Evolutionary conservation across 441 rosid species (phyloP).

Genomic region (Rhodomyrtus psidioides): DNA sequence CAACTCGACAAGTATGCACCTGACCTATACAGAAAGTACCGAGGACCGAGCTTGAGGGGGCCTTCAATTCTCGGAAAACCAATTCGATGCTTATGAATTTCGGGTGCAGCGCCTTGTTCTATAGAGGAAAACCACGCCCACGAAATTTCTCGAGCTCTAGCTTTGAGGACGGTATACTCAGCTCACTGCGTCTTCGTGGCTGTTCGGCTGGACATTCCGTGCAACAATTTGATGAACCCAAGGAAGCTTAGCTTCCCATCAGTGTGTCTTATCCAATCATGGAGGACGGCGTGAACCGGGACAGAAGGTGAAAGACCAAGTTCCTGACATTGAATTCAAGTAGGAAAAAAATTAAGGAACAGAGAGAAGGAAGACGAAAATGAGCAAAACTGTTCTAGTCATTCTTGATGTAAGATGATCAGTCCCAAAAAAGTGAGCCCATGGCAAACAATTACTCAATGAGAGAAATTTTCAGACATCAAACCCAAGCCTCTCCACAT

Average conservation of each 20-base stretch:
- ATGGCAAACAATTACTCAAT: not conserved
- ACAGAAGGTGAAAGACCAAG: slow-evolving; percentile 84
- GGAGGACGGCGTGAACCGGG: slow-evolving; percentile 77
- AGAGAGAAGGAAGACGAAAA: not conserved
- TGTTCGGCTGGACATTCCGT: slow-evolving; percentile 59
- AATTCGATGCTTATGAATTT: not conserved
- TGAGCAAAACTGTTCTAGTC: not conserved
- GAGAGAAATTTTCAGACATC: not conserved
- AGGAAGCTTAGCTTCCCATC: slow-evolving; percentile 96
- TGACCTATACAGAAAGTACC: not conserved
- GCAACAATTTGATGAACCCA: slow-evolving; percentile 83
- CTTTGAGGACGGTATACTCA: not conserved
- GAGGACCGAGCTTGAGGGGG: not conserved
- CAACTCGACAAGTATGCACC: not conserved
- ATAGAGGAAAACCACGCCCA: not conserved
- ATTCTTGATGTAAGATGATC: not conserved
- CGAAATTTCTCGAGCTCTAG: not conserved
- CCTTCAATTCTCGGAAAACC: not conserved
- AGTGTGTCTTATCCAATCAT: slow-evolving; percentile 78
- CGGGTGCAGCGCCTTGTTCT: not conserved
- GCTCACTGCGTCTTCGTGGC: slow-evolving; percentile 35
- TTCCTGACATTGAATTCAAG: slow-evolving; percentile 44
- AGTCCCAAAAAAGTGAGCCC: not conserved
- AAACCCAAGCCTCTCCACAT: not conserved
- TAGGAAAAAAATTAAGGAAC: not conserved